phyloP scores from a whole-genome alignment of 108 stramenopile species.

The Skeletonema marinoi region DNA sequence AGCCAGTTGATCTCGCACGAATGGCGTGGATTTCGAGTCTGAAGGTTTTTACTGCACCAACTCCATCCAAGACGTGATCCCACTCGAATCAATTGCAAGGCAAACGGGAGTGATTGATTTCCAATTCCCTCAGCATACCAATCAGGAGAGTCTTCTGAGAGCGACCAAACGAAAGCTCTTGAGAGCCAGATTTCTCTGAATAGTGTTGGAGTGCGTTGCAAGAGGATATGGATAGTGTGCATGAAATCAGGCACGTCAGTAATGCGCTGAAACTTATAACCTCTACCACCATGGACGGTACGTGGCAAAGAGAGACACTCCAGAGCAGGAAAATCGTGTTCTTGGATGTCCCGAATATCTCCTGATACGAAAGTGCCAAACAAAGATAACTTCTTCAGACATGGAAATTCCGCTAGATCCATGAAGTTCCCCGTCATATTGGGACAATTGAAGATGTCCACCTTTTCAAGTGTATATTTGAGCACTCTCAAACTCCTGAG shows the following conservation, averaged over 20 bases:
- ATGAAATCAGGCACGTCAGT: neutral
- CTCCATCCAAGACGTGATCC: neutral
- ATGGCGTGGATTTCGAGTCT: too few relatives aligned
- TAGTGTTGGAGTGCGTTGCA: neutral
- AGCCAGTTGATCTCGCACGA: neutral
- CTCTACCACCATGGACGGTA: neutral
- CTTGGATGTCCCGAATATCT: neutral
- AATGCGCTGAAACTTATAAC: neutral
- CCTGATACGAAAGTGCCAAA: too few relatives aligned
- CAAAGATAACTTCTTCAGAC: too few relatives aligned
- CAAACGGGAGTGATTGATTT: neutral
- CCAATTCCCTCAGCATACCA: too few relatives aligned
- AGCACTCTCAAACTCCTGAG: neutral
- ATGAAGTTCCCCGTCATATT: neutral
- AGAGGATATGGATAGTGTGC: neutral
- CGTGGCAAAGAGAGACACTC: neutral
- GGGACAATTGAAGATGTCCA: neutral
- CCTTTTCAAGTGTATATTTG: too few relatives aligned
- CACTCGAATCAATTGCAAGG: neutral
- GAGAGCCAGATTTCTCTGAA: too few relatives aligned
- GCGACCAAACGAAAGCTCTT: neutral
- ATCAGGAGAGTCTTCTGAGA: neutral
- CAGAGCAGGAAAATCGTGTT: too few relatives aligned
- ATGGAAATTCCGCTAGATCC: slow-evolving; percentile 8
- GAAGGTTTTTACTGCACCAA: too few relatives aligned